Evolutionary conservation across 2,329 filamentous ascomycete genomes (phyloP).

Genomic region (Myriangium duriaei): DNA sequence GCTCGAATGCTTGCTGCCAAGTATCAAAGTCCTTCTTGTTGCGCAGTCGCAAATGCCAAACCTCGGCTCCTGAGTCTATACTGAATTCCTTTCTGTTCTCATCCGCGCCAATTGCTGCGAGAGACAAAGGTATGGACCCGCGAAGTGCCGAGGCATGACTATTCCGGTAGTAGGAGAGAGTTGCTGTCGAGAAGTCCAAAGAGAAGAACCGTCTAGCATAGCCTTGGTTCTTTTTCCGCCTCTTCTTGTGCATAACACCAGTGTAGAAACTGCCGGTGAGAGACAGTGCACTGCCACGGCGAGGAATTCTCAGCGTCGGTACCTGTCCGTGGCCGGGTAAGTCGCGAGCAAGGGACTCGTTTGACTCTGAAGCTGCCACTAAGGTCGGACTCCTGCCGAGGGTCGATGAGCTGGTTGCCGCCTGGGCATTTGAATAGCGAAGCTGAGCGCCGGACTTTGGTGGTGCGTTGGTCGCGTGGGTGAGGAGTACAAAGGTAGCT

Average conservation of each 20-base stretch:
- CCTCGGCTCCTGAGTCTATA: conserved; percentile 90
- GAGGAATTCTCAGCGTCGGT: conserved; percentile 26
- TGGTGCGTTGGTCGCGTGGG: conserved; percentile 72
- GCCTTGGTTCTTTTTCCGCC: conserved; percentile 86
- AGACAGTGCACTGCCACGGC: conserved; percentile 24
- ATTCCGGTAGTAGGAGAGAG: conserved; percentile 91
- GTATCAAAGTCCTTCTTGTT: conserved; percentile 75
- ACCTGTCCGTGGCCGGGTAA: conserved; percentile 16
- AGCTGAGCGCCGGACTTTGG: conserved; percentile 64
- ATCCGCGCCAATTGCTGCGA: conserved; percentile 84
- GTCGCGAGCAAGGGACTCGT: conserved; percentile 36
- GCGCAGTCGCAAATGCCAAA: conserved; percentile 83
- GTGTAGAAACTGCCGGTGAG: conserved; percentile 54
- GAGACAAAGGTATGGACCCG: conserved; percentile 79
- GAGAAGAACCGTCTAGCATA: conserved; percentile 92
- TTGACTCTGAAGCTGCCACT: conserved; percentile 34
- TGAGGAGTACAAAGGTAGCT: conserved; percentile 86
- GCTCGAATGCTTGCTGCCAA: conserved; percentile 78
- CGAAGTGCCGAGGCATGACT: conserved; percentile 83
- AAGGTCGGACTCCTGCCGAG: conserved; percentile 29
- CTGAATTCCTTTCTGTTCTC: conserved; percentile 82
- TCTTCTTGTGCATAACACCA: conserved; percentile 75
- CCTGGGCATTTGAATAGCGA: conserved; percentile 44
- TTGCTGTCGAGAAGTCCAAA: conserved; percentile 85
- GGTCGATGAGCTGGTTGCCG: conserved; percentile 31